Percentiles rank a stretch among this genome's conserved stretches.
Evolutionary conservation across 2,329 filamentous ascomycete genomes (phyloP).

Genomic region (Orbilia oligospora): DNA sequence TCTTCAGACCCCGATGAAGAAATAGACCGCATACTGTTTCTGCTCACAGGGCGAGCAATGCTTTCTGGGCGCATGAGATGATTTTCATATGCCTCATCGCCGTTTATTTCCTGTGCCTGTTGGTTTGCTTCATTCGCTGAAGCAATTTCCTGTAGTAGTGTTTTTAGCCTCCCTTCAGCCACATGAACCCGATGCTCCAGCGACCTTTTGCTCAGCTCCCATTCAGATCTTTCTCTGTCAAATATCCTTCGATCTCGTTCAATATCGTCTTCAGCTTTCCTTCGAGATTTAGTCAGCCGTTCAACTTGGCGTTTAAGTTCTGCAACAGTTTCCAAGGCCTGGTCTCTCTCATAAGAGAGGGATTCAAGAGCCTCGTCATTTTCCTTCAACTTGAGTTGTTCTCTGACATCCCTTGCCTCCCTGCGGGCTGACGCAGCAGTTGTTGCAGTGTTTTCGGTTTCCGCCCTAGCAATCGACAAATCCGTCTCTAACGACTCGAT

Average conservation of each 20-base stretch:
- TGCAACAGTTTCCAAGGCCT: constrained; percentile 78
- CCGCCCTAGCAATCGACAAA: constrained; percentile 78
- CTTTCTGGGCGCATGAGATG: constrained; percentile 48
- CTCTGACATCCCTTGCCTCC: constrained; percentile 84
- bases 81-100: constrained; percentile 64
- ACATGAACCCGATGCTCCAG: constrained; percentile 89
- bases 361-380: constrained; percentile 89
- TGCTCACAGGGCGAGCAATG: constrained; percentile 62
- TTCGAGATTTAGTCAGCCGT: constrained; percentile 80
- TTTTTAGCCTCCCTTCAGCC: constrained; percentile 87
- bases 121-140: constrained; percentile 66
- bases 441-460: constrained; percentile 79
- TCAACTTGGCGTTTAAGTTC: constrained; percentile 86
- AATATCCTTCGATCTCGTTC: constrained; percentile 83
- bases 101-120: constrained; percentile 62
- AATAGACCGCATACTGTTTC: constrained; percentile 53
- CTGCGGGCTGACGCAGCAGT: constrained; percentile 77
- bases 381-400: constrained; percentile 88
- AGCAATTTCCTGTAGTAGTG: constrained; percentile 87
- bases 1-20: constrained; percentile 66
- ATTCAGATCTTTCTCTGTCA: constrained; percentile 85
- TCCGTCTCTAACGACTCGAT: constrained; percentile 87
- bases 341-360: constrained; percentile 86
- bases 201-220: constrained; percentile 85
- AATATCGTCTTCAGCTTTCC: constrained; percentile 85